Percentiles rank a stretch among this genome's conserved stretches.
Conservation (phyloP, 148 eudicot genomes). For the Polygonum maritimum region DNA sequence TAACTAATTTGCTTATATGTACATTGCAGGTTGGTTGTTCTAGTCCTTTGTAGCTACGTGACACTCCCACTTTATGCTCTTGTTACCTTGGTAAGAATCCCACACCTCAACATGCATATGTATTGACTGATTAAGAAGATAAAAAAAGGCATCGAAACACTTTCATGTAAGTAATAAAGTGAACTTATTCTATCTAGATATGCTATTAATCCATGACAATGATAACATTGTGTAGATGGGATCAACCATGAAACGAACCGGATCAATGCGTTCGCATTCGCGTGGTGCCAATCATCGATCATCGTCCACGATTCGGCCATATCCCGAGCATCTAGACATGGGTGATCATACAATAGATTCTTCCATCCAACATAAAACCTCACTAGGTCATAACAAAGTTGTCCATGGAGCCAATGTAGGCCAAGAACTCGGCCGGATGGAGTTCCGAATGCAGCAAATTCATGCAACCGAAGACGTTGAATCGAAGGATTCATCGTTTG, state of each 20-base stretch:
- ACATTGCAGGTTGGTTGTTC: not conserved
- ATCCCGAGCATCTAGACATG: not conserved
- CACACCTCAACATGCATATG: not conserved
- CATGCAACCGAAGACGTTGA: not conserved
- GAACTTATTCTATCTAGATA: too few species aligned
- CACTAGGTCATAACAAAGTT: not conserved
- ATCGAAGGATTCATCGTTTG: not conserved
- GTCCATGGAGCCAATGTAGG: not conserved
- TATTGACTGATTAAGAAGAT: not conserved
- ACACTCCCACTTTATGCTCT: conserved; percentile 5
- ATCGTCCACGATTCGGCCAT: not conserved
- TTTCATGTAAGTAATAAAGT: too few species aligned
- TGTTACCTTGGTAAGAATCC: not conserved
- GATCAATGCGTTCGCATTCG: not conserved
- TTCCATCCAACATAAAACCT: not conserved
- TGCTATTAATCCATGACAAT: too few species aligned
- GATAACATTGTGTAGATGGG: not conserved
- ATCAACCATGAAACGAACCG: conserved; percentile 4
- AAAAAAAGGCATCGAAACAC: not conserved
- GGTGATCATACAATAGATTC: not conserved
- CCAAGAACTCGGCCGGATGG: not conserved
- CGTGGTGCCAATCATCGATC: not conserved
- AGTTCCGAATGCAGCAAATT: not conserved
- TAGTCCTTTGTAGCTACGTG: conserved; percentile 2
- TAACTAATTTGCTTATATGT: too few species aligned